Evolutionary conservation across 2,329 filamentous ascomycete species (phyloP), one percentile per base, ranked within the genome.

Genomic region (Fusarium sublunatum): DNA sequence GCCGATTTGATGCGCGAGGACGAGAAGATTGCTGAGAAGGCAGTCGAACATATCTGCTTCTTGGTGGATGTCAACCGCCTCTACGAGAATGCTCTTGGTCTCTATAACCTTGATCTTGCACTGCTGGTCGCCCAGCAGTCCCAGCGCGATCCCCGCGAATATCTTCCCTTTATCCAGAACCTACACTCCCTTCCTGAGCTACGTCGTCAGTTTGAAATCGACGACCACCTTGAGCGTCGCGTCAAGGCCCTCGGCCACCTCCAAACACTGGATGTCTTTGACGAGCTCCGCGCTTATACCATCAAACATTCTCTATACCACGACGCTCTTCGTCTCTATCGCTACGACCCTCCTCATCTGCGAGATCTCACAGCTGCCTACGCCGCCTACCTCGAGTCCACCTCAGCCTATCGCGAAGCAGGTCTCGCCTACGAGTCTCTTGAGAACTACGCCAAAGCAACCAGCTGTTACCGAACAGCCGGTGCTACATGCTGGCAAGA

Each of bases 1-100:
- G 89, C 92, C 5, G 84, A 88, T 50, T 79, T 99, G 32, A 85
- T 88, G 81, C 83, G 85, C 52, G 84, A 89, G 65, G 86, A 90
- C 45, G 81, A 87, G 38, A 84, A 88, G 48, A 83, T 93, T 65
- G 92, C 92, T 0, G 94, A 98, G 67, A 90, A 89, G 74, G 94
- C 94, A 0, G 90, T 97, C 22, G 93, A 97, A 73, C 95, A 99
- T 72, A 97, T 99, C 58, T 98, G 93, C 81, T 99, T 99, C 82
- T 84, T 99, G 38, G 92, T 93, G 1, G 95, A 99, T 75, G 90
- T 96, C 41, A 96, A 97, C 74, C 88, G 88, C 35, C 85, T 99
- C 0, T 99, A 97, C 71, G 92, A 97, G 61, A 89, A 93, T 58
- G 91, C 95, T 0, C 82, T 99, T 2, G 93, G 93, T 1, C 82